phyloP scores from a whole-genome alignment of 2,329 filamentous ascomycete species.

The Pseudogymnoascus sp. region DNA sequence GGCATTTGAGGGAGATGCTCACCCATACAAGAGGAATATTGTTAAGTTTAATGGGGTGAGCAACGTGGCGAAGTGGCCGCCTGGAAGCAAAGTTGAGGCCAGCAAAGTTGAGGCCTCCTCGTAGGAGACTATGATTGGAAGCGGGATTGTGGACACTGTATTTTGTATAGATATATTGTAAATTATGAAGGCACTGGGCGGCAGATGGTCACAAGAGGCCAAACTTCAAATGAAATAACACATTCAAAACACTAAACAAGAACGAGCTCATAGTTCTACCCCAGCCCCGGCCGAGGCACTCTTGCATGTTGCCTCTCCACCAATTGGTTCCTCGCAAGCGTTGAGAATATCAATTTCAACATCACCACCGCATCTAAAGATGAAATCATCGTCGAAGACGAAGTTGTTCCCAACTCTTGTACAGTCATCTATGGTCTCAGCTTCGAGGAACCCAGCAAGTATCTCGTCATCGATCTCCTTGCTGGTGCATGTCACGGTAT shows the following conservation, averaged over 20 bases:
- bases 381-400: background rate
- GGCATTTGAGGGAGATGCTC: conserved; percentile 85
- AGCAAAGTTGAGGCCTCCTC: background rate
- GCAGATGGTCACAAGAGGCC: background rate
- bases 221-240: conserved; percentile 8
- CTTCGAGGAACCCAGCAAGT: background rate
- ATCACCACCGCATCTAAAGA: background rate
- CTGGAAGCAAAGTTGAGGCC: background rate
- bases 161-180: conserved; percentile 7
- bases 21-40: conserved; percentile 88
- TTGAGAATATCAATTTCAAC: background rate
- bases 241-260: background rate
- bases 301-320: background rate
- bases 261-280: background rate
- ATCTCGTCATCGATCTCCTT: background rate
- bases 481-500: background rate
- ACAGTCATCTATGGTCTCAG: background rate
- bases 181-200: background rate
- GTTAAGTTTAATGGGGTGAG: conserved; percentile 57
- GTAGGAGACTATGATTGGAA: background rate
- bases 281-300: too few species aligned
- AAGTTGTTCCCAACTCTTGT: background rate
- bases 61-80: conserved; percentile 21
- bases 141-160: conserved; percentile 2
- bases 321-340: background rate